These are phyloP conservation scores for Salix brachista DNA, from an alignment of 345 rosid genomes.

Conservation along the genomic window DNA sequence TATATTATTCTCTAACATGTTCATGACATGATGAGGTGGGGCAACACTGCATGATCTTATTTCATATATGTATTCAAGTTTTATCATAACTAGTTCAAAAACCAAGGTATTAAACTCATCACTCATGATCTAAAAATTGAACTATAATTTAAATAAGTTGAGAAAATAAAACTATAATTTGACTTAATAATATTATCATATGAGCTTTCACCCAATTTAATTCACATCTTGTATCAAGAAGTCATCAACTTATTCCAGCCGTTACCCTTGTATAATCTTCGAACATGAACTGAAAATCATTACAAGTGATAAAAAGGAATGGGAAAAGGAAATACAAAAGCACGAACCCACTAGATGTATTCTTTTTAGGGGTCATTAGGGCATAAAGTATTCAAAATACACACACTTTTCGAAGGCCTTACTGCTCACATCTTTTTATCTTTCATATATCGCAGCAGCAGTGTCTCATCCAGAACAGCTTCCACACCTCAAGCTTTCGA, in stretches of 20 bases:
- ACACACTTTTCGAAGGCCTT: slow-evolving; percentile 37
- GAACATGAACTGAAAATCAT: slow-evolving; percentile 24
- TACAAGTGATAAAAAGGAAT: slow-evolving; percentile 9
- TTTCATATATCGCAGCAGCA: slow-evolving; percentile 14
- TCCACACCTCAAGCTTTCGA: slow-evolving; percentile 26
- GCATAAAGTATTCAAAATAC: slow-evolving; percentile 36
- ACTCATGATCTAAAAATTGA: no score
- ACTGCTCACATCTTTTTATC: slow-evolving; percentile 18
- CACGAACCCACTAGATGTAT: slow-evolving; percentile 31
- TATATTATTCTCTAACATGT: no score
- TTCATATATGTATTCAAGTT: background rate
- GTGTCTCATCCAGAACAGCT: slow-evolving; percentile 31
- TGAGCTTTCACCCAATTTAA: no score
- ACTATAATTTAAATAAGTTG: no score
- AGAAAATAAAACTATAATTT: no score
- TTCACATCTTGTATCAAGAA: no score
- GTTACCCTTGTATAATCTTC: slow-evolving; percentile 2
- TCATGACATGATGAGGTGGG: background rate
- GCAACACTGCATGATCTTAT: background rate
- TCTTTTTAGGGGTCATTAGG: slow-evolving; percentile 45
- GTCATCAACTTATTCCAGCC: background rate
- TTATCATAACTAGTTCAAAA: background rate
- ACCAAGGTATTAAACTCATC: no score
- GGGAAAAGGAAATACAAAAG: slow-evolving; percentile 10
- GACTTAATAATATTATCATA: no score